Base-by-base conservation (phyloP, 2,329 filamentous ascomycete genomes). In the Metarhizium guizhouense region DNA sequence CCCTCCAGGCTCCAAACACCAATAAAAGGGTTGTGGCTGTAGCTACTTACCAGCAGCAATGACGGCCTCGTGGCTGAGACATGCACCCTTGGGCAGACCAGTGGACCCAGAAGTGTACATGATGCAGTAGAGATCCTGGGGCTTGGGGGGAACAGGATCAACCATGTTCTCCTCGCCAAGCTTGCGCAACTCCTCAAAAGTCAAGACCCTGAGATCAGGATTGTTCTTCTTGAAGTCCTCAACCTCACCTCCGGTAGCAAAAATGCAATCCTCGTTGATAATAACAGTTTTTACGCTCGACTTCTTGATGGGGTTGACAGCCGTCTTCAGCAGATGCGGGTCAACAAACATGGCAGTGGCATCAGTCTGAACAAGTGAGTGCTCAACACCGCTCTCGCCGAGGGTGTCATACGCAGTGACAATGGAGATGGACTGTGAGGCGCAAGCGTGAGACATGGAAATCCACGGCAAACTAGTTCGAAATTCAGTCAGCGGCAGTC, bases 331-430 rank as follows among this genome's bases (percentile, higher is more conserved):
- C 52, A 96, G 83, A 63, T 88, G 84, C 8, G 92, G 87, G 68
- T 96, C 92, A 59, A 90, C 81, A 73, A 92, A 96, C 77, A 96
- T 93, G 70, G 86, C 86, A 64, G 84, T 84, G 53, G 90, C 87
- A 59, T 84, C 78, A 54, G 90, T 94, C 73, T 95, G 88, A 25
- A 85, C 78, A 60, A 96, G 81, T 3, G 91, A 95, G 76, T 95
- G 91, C 74, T 87, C 84, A 60, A 96, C 81, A 50, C 91, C 92
- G 59, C 86, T 84, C 65, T 90, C 82, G 54, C 92, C 92, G 48
- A 96, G 85, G 34, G 91, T 95, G 71, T 96, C 92, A 72, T 96
- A 96, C 52, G 92, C 91, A 49, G 93, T 97, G 52, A 96, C 93
- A 62, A 96, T 92, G 57, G 89, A 84, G 69, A 96, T 84, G 48